These are phyloP conservation scores for Fagopyrum homotropicum DNA, from an alignment of 148 eudicot genomes.

Conservation along the genomic window DNA sequence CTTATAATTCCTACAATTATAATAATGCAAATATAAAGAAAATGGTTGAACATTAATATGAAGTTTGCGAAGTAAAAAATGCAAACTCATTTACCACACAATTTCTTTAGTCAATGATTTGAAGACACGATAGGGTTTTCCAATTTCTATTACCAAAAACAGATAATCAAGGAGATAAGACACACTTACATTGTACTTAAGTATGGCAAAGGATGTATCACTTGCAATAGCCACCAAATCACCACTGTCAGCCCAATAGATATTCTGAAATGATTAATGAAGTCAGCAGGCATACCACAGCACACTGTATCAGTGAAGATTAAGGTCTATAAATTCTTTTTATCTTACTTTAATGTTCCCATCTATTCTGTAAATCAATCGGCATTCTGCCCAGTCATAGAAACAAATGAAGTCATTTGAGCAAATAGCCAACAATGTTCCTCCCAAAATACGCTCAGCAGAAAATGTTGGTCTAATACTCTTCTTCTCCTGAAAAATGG, in stretches of 20 bases:
- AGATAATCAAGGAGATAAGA: neutral
- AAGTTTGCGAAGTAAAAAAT: neutral
- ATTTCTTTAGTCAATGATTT: neutral
- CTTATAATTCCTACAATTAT: neutral
- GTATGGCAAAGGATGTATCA: conserved; percentile 88
- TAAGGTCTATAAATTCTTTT: conserved; percentile 12
- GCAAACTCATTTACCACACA: neutral
- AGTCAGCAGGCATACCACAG: conserved; percentile 9
- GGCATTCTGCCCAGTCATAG: conserved; percentile 97
- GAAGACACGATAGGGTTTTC: neutral
- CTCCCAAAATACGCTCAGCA: conserved; percentile 91
- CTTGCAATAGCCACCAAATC: conserved; percentile 96
- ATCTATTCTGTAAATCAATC: conserved; percentile 86
- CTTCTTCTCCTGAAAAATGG: conserved; percentile 76
- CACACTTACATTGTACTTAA: conserved; percentile 79
- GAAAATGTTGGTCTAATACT: conserved; percentile 90
- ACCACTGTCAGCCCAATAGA: conserved; percentile 99
- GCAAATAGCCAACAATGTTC: conserved; percentile 85
- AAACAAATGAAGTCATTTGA: conserved; percentile 96
- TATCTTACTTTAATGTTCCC: conserved; percentile 78
- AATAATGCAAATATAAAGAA: conserved; percentile 10
- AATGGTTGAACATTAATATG: conserved; percentile 7
- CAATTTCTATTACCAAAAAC: neutral
- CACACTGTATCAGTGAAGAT: neutral
- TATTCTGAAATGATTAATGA: conserved; percentile 46